Evolutionary conservation across 179 eudicot species (phyloP), one percentile per base, ranked within the genome.

Genomic region (Corrigiola litoralis): DNA sequence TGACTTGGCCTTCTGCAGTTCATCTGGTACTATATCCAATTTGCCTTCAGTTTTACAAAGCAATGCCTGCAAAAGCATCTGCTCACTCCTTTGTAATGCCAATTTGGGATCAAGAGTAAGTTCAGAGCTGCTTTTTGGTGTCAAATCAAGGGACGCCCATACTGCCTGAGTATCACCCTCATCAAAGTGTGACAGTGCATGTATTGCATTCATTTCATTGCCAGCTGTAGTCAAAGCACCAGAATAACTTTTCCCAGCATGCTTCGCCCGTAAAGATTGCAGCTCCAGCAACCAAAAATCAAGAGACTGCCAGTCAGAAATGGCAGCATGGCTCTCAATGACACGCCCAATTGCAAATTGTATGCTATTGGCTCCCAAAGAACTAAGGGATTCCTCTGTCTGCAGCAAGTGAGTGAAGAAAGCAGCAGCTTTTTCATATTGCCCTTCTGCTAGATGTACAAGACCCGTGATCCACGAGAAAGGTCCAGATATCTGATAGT

Each of bases 41-140:
- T 87, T 87, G 58, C 88, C 90, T 74, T 87, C 99, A 55, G 29
- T 36, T 55, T 82, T 83, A 74, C 74, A 79, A 68, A 95, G 96
- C 87, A 95, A 77, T 36, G 96, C 96, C 81, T 95, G 99, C 81
- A 95, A 85, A 70, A 95, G 95, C 97, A 95, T 88, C 76, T 95
- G 99, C 73, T 95, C 99, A 64, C 99, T 95, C 81, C 99, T 86
- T 73, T 87, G 97, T 81, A 95, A 71, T 53, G 96, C 99, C 76
- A 88, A 63, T 76, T 80, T 88, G 46, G 99, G 99, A 83, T 95
- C 96, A 57, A 91, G 92, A 24, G 99, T 85, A 72, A 88, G 96
- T 72, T 91, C 95, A 68, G 78, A 81, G 81, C 97, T 88, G 71
- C 97, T 88, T 85, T 95, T 91, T 45, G 95, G 90, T 50, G 99